A percentile compares a stretch with the other conserved stretches of the same genome.
Conservation (phyloP, 2,329 filamentous ascomycete genomes). For the Fusarium nurragi region DNA sequence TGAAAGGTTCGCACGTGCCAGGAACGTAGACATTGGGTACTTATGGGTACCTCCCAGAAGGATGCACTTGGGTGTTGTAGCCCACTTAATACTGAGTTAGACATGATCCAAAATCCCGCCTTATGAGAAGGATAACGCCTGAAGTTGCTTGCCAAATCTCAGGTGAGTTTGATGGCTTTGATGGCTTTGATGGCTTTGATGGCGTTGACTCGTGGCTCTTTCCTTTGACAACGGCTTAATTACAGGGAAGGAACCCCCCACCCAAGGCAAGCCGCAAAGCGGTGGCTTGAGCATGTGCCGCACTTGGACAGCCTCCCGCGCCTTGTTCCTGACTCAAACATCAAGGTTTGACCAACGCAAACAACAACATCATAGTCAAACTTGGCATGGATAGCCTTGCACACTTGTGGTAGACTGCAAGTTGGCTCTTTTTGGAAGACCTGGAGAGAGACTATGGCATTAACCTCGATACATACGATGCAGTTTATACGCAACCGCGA, state of each 20-base stretch:
- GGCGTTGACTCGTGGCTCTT: constrained; percentile 26
- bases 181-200: constrained; percentile 17
- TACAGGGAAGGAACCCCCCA: constrained; percentile 24
- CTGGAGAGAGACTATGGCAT: not conserved
- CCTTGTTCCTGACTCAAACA: constrained; percentile 36
- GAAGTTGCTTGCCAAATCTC: constrained; percentile 29
- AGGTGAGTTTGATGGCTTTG: constrained; percentile 19
- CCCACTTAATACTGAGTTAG: not conserved
- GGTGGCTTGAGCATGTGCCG: constrained; percentile 36
- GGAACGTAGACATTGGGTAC: constrained; percentile 1
- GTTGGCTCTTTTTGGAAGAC: not conserved
- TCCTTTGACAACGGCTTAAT: constrained; percentile 31
- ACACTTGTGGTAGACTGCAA: not conserved
- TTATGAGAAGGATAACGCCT: constrained; percentile 11
- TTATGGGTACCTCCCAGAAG: not conserved
- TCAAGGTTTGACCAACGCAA: constrained; percentile 19
- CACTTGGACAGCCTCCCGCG: constrained; percentile 26
- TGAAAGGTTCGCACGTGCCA: constrained; percentile 10
- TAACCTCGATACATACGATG: not conserved
- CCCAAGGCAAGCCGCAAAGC: constrained; percentile 11
- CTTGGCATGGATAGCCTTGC: constrained; percentile 15
- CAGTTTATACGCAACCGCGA: not conserved
- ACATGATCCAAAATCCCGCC: constrained; percentile 6
- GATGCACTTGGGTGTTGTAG: not conserved
- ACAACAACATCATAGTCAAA: constrained; percentile 9